phyloP scores from a whole-genome alignment of 2,329 filamentous ascomycete species.

The Trichoderma koningii region DNA sequence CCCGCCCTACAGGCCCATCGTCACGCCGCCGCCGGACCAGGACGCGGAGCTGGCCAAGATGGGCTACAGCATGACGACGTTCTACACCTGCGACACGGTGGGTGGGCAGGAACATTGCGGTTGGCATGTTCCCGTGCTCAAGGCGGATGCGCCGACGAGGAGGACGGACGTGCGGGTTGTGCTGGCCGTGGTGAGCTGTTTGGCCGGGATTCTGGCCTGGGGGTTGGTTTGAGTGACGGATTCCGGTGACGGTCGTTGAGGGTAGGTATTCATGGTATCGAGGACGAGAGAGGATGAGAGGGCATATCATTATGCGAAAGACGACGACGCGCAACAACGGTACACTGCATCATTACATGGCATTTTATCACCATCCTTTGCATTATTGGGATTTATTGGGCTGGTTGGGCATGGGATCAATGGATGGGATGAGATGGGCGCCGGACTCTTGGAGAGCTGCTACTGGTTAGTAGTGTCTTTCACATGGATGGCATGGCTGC shows the following conservation, averaged over 20 bases:
- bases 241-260: neutral
- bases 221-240: slow-evolving; percentile 32
- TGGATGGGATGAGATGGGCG: too few relatives aligned
- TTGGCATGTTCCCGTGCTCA: slow-evolving; percentile 42
- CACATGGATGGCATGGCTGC: too few relatives aligned
- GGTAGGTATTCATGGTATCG: neutral
- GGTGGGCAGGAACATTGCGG: slow-evolving; percentile 40
- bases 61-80: slow-evolving; percentile 41
- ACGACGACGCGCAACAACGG: too few relatives aligned
- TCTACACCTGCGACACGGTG: slow-evolving; percentile 40
- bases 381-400: too few relatives aligned
- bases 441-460: too few relatives aligned
- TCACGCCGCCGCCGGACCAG: slow-evolving; percentile 40
- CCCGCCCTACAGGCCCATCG: slow-evolving; percentile 36
- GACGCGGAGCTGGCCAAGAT: slow-evolving; percentile 36
- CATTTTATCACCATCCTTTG: too few relatives aligned
- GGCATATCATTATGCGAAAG: neutral
- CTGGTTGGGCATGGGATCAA: too few relatives aligned
- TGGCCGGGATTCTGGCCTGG: slow-evolving; percentile 34
- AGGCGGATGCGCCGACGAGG: slow-evolving; percentile 32
- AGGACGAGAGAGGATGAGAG: neutral
- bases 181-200: slow-evolving; percentile 29
- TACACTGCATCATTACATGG: too few relatives aligned
- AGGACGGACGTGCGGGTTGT: slow-evolving; percentile 33
- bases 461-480: too few relatives aligned